Evolutionary conservation across 768 basidiomycete species (phyloP).

Genomic region (Serpula lacrymans): DNA sequence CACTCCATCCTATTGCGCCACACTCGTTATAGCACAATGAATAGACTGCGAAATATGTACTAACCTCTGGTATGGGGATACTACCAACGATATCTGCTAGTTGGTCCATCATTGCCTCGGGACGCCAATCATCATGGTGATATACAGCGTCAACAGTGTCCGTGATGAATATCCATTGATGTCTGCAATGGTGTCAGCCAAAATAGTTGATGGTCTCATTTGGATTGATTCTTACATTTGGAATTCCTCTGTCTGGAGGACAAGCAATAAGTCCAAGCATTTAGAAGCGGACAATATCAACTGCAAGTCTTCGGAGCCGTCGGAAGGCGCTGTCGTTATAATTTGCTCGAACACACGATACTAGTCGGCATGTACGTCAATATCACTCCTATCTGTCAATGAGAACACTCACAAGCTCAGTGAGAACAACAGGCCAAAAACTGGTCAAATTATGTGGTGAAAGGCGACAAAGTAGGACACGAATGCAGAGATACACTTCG

Average conservation of each 20-base stretch:
- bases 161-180: slow-evolving; percentile 98
- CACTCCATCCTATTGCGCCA: slow-evolving; percentile 20
- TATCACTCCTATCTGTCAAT: not conserved
- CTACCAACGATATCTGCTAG: slow-evolving; percentile 79
- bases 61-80: slow-evolving; percentile 47
- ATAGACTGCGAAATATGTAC: slow-evolving; percentile 11
- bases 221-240: slow-evolving; percentile 65
- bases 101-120: slow-evolving; percentile 88
- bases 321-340: slow-evolving; percentile 64
- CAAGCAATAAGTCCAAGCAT: slow-evolving; percentile 88
- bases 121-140: slow-evolving; percentile 76
- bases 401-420: slow-evolving; percentile 68
- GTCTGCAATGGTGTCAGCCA: slow-evolving; percentile 39
- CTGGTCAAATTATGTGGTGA: slow-evolving; percentile 89
- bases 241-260: slow-evolving; percentile 94
- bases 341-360: slow-evolving; percentile 87
- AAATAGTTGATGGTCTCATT: not conserved
- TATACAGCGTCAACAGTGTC: slow-evolving; percentile 96
- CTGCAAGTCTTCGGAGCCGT: slow-evolving; percentile 82
- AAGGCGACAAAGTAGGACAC: slow-evolving; percentile 86
- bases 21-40: slow-evolving; percentile 18
- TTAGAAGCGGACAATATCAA: slow-evolving; percentile 89
- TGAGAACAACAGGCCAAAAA: slow-evolving; percentile 94
- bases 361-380: slow-evolving; percentile 35
- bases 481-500: slow-evolving; percentile 92